Evolutionary conservation across 306 rosid species (phyloP).

Genomic region (Abrus pulchellus): DNA sequence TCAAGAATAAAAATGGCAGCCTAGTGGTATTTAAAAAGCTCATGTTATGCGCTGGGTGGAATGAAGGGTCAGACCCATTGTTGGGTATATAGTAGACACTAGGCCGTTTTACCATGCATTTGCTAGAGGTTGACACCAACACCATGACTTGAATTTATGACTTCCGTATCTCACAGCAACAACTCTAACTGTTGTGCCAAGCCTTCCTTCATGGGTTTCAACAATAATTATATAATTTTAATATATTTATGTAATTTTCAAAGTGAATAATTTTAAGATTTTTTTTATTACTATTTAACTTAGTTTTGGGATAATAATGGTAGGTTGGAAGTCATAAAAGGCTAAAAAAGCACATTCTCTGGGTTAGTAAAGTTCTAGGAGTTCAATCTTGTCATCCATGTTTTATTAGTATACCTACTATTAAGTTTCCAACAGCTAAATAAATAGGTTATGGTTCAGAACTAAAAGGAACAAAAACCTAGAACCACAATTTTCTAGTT

Average conservation of each 20-base stretch:
- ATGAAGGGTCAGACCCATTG: background rate
- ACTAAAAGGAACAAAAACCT: background rate
- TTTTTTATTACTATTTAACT: background rate
- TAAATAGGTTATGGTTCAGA: conserved; percentile 8
- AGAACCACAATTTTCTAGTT: conserved; percentile 7
- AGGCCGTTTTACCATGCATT: background rate
- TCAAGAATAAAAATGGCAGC: background rate
- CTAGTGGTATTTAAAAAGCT: background rate
- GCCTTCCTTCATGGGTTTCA: background rate
- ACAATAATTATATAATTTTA: background rate
- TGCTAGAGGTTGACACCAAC: background rate
- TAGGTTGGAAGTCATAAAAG: background rate
- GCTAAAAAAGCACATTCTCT: background rate
- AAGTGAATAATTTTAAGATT: background rate
- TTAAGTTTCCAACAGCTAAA: conserved; percentile 21
- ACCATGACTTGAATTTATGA: background rate
- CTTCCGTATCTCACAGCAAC: background rate
- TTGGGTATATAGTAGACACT: background rate
- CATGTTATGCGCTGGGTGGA: background rate
- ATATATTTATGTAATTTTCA: background rate
- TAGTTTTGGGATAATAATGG: background rate
- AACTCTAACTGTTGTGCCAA: background rate
- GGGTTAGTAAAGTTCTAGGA: background rate
- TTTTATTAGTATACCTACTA: background rate
- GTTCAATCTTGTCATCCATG: background rate